Evolutionary conservation across 345 rosid species (phyloP), one percentile per base, ranked within the genome.

Genomic region (Eucalyptus pauciflora): DNA sequence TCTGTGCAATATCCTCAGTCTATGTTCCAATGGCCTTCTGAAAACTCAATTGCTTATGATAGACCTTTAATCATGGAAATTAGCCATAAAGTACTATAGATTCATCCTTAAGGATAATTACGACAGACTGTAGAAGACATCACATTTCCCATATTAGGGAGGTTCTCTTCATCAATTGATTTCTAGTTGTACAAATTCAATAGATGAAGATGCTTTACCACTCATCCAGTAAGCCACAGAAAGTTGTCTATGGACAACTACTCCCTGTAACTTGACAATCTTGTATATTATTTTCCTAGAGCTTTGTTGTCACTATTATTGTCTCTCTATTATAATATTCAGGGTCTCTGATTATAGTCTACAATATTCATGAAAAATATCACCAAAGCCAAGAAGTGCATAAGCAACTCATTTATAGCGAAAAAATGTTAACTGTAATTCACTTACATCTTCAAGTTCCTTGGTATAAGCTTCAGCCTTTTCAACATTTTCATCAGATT

Each of bases 361-460:
- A 71, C 27, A n/a, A 50, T 58, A 80, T 50, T 10, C 56, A 15
- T 13, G 2, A 15, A 71, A 64, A 18, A 14, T 14, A 87, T 33
- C 17, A 0, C 15, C 52, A 50, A 88, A 49, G 29, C n/a, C 48
- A 58, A 37, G 67, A 10, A 37, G 41, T 60, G 33, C 67, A 29
- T 86, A 45, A 62, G 46, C 48, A 79, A 86, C 22, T n/a, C 48
- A 67, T 37, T 52, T 24, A 86, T 49, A 7, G 41, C 2, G 0
- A 51, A 79, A 29, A 33, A 51, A 76, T n/a, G 56, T n/a, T 31
- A 52, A 17, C 12, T 2, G 3, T 27, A 69, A 45, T 87, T 79
- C 86, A 92, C 96, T 94, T 92, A 96, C 99, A 92, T 93, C 94
- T 46, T 97, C 99, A 87, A 98, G 98, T 92, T 94, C 95, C 91